A percentile compares a stretch with the other conserved stretches of the same genome.
Evolutionary conservation across 306 rosid species (phyloP).

Genomic region (Castanea crenata): DNA sequence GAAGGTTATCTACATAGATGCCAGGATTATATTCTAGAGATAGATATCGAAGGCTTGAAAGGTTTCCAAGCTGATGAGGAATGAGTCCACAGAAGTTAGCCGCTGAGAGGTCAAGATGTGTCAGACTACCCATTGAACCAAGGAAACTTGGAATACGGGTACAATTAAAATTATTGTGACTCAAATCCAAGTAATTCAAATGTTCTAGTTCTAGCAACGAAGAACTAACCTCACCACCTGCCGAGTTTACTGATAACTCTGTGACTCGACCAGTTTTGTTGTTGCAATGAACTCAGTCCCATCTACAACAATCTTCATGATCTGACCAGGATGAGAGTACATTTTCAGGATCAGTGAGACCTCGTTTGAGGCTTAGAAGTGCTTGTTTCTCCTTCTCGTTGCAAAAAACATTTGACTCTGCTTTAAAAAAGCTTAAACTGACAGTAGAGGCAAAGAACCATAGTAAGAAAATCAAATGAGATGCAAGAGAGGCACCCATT

Average conservation of each 20-base stretch:
- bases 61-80: conserved; percentile 21
- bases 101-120: background rate
- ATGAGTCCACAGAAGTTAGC: background rate
- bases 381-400: background rate
- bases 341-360: background rate
- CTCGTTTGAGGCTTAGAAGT: background rate
- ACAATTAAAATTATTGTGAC: conserved; percentile 4
- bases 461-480: too few species aligned
- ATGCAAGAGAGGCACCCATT: too few species aligned
- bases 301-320: conserved; percentile 10
- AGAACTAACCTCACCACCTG: background rate
- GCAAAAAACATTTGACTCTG: too few species aligned
- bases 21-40: background rate
- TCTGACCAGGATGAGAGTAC: background rate
- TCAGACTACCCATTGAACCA: background rate
- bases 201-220: background rate
- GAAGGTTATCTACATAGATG: background rate
- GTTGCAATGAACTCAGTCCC: conserved; percentile 13
- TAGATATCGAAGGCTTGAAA: background rate
- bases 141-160: background rate
- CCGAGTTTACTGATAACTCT: background rate
- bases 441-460: too few species aligned
- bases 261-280: conserved; percentile 6
- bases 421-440: too few species aligned
- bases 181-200: conserved; percentile 2